Evolutionary conservation across 2,329 filamentous ascomycete species (phyloP).

Genomic region (Aspergillus amoenus): DNA sequence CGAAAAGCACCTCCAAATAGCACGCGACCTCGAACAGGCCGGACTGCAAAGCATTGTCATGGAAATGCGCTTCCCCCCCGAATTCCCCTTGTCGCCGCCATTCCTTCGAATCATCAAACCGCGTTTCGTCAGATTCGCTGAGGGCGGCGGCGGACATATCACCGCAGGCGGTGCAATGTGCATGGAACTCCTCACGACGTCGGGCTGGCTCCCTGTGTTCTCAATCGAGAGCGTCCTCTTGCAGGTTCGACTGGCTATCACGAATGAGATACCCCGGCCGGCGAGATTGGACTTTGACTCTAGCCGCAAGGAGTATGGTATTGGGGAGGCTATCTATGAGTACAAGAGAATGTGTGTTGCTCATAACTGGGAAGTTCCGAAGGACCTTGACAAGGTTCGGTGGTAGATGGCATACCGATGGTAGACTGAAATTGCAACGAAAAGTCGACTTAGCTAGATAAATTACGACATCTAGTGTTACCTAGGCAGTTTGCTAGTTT

Average conservation of each 20-base stretch:
- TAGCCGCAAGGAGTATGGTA: not conserved
- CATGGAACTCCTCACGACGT: conserved; percentile 81
- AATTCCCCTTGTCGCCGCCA: conserved; percentile 76
- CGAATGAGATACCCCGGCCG: conserved; percentile 65
- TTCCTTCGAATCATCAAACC: conserved; percentile 83
- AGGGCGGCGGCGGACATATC: conserved; percentile 81
- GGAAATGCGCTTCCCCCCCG: conserved; percentile 75
- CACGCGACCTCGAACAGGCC: conserved; percentile 67
- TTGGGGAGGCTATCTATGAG: conserved; percentile 7
- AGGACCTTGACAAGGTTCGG: conserved; percentile 4
- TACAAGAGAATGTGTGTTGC: conserved; percentile 6
- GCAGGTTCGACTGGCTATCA: conserved; percentile 76
- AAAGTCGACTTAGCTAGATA: too few relatives aligned
- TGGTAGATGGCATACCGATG: not conserved
- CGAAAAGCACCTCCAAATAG: conserved; percentile 65
- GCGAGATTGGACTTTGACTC: conserved; percentile 60
- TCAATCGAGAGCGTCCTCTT: conserved; percentile 77
- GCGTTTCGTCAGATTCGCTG: conserved; percentile 68
- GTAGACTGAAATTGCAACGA: too few relatives aligned
- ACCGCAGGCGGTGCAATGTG: conserved; percentile 80
- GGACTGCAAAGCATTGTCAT: conserved; percentile 69
- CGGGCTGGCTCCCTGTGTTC: conserved; percentile 73
- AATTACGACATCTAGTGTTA: too few relatives aligned
- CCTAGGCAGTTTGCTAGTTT: too few relatives aligned
- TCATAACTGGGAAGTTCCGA: conserved; percentile 6